Percentiles rank a stretch among this genome's conserved stretches.
Conservation (phyloP, 1,284 basidiomycete species). For the Pseudozyma tsukubaensis region DNA sequence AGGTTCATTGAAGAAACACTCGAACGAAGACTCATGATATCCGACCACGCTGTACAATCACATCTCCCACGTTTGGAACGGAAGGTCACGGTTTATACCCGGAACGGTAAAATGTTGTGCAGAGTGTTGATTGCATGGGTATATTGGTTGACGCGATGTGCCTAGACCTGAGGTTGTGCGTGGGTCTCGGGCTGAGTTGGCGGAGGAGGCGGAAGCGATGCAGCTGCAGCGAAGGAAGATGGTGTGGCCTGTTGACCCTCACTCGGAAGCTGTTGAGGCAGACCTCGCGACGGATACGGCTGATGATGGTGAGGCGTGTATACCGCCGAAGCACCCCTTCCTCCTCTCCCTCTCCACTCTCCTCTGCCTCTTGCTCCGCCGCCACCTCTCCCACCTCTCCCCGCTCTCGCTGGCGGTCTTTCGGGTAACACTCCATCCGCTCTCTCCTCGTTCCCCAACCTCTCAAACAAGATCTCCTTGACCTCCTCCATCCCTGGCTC, state of each 20-base stretch:
- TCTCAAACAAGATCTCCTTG: slow-evolving; percentile 19
- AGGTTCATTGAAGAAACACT: not conserved
- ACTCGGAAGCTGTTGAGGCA: not conserved
- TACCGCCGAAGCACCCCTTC: slow-evolving; percentile 21
- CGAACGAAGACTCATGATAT: not conserved
- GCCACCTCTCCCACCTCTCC: slow-evolving; percentile 15
- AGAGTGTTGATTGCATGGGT: slow-evolving; percentile 2
- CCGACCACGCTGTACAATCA: not conserved
- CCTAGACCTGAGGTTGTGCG: slow-evolving; percentile 3
- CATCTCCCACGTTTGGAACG: not conserved
- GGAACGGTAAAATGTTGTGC: slow-evolving; percentile 1
- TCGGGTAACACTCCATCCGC: slow-evolving; percentile 30
- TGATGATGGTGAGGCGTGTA: slow-evolving; percentile 29
- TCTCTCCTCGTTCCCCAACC: slow-evolving; percentile 13
- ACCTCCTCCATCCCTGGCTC: slow-evolving; percentile 24
- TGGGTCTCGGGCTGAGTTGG: slow-evolving; percentile 1
- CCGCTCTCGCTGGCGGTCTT: slow-evolving; percentile 19
- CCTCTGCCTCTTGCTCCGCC: slow-evolving; percentile 15
- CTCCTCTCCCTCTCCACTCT: slow-evolving; percentile 13
- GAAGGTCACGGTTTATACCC: not conserved
- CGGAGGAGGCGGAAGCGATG: slow-evolving; percentile 17
- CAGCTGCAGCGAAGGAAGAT: slow-evolving; percentile 27
- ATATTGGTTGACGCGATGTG: slow-evolving; percentile 3
- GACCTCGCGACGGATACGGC: slow-evolving; percentile 5
- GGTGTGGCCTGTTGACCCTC: slow-evolving; percentile 1